Percentiles rank a stretch among this genome's conserved stretches.
Evolutionary conservation across 176 grass and related monocot species (phyloP).

Genomic region (Poa annua): DNA sequence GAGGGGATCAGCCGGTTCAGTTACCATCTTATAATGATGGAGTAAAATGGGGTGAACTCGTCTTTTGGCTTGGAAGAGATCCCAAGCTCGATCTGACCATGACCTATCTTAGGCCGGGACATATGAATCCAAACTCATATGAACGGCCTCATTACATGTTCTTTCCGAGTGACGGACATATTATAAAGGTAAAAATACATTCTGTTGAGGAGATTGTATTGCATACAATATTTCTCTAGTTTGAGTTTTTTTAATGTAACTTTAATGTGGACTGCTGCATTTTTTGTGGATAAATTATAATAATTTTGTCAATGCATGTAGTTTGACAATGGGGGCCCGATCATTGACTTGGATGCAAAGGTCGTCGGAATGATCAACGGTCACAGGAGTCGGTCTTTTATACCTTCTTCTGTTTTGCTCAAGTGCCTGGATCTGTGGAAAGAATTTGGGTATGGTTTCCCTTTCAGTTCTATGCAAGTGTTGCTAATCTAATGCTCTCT

Average conservation of each 20-base stretch:
- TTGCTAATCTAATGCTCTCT: background rate
- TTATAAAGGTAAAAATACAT: background rate
- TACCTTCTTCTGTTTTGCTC: constrained; percentile 16
- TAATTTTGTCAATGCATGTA: background rate
- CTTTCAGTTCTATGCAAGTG: constrained; percentile 1
- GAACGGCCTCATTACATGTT: background rate
- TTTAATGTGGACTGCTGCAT: background rate
- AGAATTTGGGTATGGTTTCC: background rate
- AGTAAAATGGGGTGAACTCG: background rate
- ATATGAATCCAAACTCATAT: background rate
- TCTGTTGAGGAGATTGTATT: background rate
- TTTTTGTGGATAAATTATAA: background rate
- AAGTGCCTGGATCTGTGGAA: background rate
- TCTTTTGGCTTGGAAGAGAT: background rate
- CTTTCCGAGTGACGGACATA: background rate
- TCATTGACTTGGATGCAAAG: background rate
- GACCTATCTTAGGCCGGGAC: background rate
- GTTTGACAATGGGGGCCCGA: background rate
- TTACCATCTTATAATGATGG: background rate
- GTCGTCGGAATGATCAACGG: background rate
- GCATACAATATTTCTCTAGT: background rate
- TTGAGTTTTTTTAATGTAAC: background rate
- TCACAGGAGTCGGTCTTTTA: background rate
- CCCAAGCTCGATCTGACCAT: background rate
- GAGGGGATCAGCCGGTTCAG: background rate